Percentiles rank a stretch among this genome's conserved stretches.
Evolutionary conservation across 2,329 filamentous ascomycete species (phyloP).

Genomic region (Nannizzia gypsea): DNA sequence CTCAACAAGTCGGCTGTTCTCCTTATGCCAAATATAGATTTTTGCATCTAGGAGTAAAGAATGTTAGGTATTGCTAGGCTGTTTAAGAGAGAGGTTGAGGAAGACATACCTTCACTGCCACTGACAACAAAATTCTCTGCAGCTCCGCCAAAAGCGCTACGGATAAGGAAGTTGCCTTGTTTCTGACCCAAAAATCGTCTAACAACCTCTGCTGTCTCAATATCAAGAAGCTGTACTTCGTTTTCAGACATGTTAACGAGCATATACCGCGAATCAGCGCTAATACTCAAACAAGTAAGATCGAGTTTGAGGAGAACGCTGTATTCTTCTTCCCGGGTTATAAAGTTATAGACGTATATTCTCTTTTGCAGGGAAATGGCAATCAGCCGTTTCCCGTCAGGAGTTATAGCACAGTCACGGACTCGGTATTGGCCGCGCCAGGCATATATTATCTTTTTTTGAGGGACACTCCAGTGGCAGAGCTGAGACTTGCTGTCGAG

Average conservation of each 20-base stretch:
- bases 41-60: slow-evolving; percentile 43
- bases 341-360: slow-evolving; percentile 71
- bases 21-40: slow-evolving; percentile 85
- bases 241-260: slow-evolving; percentile 72
- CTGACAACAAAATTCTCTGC: slow-evolving; percentile 84
- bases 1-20: slow-evolving; percentile 63
- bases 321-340: slow-evolving; percentile 62
- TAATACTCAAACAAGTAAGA: slow-evolving; percentile 70
- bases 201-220: slow-evolving; percentile 58
- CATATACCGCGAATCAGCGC: slow-evolving; percentile 65
- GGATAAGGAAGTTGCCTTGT: slow-evolving; percentile 66
- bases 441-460: slow-evolving; percentile 46
- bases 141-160: slow-evolving; percentile 75
- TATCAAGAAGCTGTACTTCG: slow-evolving; percentile 65
- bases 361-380: slow-evolving; percentile 59
- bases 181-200: slow-evolving; percentile 64
- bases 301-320: slow-evolving; percentile 57
- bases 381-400: slow-evolving; percentile 67
- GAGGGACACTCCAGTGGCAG: slow-evolving; percentile 57
- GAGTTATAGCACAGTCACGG: slow-evolving; percentile 72
- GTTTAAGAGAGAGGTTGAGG: neutral
- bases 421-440: slow-evolving; percentile 64
- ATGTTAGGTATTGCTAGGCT: neutral
- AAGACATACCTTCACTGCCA: slow-evolving; percentile 67
- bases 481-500: slow-evolving; percentile 57